Evolutionary conservation across 2,329 filamentous ascomycete species (phyloP), one percentile per base, ranked within the genome.

Genomic region (Myriosclerotinia duriaeana): DNA sequence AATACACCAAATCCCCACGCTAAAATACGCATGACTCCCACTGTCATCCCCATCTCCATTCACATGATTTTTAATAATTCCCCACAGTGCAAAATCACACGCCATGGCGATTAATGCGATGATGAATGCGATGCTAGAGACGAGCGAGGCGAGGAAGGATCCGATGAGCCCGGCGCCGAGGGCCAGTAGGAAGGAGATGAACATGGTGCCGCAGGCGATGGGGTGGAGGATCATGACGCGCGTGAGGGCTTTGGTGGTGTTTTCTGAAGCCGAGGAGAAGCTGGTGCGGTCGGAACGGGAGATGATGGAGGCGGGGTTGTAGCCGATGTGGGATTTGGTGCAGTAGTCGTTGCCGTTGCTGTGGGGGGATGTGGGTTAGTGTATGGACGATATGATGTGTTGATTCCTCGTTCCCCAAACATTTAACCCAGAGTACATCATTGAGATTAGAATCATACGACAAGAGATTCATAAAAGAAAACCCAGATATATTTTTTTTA

Each of bases 141-240:
- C 77, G 42, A 85, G 63, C 1, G 82, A 78, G 2, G 83, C 84
- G 42, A 84, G 69, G 30, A 88, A 75, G 0, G 83, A 83, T 69
- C 84, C 85, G 58, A 81, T 71, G 59, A 84, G 68, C 67, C 84
- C 83, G 3, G 84, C 78, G 68, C 81, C 82, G 46, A 85, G 73
- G 55, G 82, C 82, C 59, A 87, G 77, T 56, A 86, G 73, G 77
- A 87, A 87, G 67, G 85, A 83, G 69, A 87, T 78, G 78, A 88
- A 87, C 71, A 81, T 79, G 3, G 88, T 75, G 65, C 78, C 85
- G 68, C 81, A 80, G n/a, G 81, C 84, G 72, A 89, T 78, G 38
- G 87, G 85, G 78, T 89, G 86, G 67, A 89, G 80, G 63, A 89
- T 77, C 84, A 89, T 85, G 69, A 84, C 83, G 69, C 80, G 79